These are phyloP conservation scores for Scheffersomyces segobiensis DNA, from an alignment of 1,139 yeast genomes.

Conservation along the genomic window DNA sequence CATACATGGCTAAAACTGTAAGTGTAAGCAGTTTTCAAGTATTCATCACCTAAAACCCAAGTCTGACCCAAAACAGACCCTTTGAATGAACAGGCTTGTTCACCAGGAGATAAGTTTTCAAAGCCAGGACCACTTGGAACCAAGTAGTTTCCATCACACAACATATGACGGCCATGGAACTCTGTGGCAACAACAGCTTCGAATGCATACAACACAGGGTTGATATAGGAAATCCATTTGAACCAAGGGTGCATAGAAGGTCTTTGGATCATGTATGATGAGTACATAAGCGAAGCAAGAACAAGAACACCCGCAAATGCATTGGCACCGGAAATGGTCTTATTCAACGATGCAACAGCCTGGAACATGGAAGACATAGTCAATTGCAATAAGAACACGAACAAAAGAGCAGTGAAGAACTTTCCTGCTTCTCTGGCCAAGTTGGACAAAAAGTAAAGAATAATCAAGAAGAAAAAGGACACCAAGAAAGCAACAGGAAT, in stretches of 20 bases:
- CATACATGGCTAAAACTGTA: slow-evolving; percentile 53
- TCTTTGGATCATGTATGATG: slow-evolving; percentile 57
- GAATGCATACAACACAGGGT: slow-evolving; percentile 58
- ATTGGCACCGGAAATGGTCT: slow-evolving; percentile 50
- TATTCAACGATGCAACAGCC: slow-evolving; percentile 49
- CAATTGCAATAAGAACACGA: slow-evolving; percentile 30
- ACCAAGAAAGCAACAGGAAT: slow-evolving; percentile 51
- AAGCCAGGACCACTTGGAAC: slow-evolving; percentile 58
- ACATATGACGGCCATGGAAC: slow-evolving; percentile 56
- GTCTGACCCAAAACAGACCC: slow-evolving; percentile 34
- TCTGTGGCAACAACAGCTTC: slow-evolving; percentile 57
- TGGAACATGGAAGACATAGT: slow-evolving; percentile 47
- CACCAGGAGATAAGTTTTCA: slow-evolving; percentile 31
- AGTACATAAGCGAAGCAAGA: slow-evolving; percentile 49
- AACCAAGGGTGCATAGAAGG: slow-evolving; percentile 68
- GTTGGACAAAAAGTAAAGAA: slow-evolving; percentile 52
- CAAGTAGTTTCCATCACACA: slow-evolving; percentile 40
- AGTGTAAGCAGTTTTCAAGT: slow-evolving; percentile 42
- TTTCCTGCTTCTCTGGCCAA: slow-evolving; percentile 54
- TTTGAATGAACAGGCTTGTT: slow-evolving; percentile 51
- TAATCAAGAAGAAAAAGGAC: slow-evolving; percentile 42
- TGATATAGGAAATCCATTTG: slow-evolving; percentile 59
- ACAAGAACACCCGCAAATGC: slow-evolving; percentile 52
- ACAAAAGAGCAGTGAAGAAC: slow-evolving; percentile 52
- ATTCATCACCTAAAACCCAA: slow-evolving; percentile 50